Conservation (phyloP, 2,329 filamentous ascomycete species). For the Monilinia aucupariae region DNA sequence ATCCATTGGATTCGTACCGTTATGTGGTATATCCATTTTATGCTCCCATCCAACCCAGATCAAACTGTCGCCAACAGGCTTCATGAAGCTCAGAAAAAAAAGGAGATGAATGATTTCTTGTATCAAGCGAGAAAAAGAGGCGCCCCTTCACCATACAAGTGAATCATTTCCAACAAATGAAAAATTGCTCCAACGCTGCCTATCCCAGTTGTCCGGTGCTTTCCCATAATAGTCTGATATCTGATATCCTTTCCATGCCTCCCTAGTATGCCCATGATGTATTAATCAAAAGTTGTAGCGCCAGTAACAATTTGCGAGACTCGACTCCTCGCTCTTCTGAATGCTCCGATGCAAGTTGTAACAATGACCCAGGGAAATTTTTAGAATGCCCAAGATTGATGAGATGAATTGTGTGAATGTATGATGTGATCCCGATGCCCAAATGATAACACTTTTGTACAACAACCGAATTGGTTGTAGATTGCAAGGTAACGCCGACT, state of each 20-base stretch:
- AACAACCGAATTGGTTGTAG: slow-evolving; percentile 26
- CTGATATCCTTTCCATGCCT: slow-evolving; percentile 6
- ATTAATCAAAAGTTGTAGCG: slow-evolving; percentile 19
- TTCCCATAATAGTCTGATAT: slow-evolving; percentile 10
- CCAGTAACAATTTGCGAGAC: not conserved
- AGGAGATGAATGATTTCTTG: not conserved
- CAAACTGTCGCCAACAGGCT: slow-evolving; percentile 7
- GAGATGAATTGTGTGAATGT: slow-evolving; percentile 5
- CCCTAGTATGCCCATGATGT: slow-evolving; percentile 20
- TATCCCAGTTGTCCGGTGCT: slow-evolving; percentile 9
- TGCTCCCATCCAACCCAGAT: not conserved
- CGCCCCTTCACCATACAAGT: slow-evolving; percentile 16
- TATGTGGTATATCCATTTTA: not conserved
- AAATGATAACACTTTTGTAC: slow-evolving; percentile 32
- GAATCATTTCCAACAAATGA: slow-evolving; percentile 14
- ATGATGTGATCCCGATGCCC: slow-evolving; percentile 9
- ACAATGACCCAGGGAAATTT: slow-evolving; percentile 15
- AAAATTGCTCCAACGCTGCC: slow-evolving; percentile 15
- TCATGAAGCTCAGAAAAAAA: slow-evolving; percentile 4
- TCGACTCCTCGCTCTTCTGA: slow-evolving; percentile 12
- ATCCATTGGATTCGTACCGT: slow-evolving; percentile 3
- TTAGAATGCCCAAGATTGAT: slow-evolving; percentile 12
- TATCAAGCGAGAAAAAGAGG: slow-evolving; percentile 9
- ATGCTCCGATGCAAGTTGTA: slow-evolving; percentile 14
- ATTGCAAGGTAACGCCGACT: slow-evolving; percentile 30